Evolutionary conservation across 2,329 filamentous ascomycete species (phyloP), one percentile per base, ranked within the genome.

Genomic region (Colletotrichum sp.): DNA sequence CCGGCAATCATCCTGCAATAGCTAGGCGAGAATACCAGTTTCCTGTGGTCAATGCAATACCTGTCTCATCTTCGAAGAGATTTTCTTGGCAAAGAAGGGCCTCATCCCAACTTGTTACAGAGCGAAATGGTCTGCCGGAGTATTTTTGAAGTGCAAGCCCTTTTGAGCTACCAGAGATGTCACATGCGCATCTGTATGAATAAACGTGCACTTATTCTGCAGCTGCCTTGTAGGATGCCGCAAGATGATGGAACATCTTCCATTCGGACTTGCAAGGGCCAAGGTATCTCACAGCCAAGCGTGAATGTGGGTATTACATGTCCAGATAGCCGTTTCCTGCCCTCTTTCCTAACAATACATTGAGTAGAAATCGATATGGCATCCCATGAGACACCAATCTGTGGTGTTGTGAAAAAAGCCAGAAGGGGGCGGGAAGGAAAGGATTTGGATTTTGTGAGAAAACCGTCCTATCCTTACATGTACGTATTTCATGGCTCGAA

Each of bases 381-480:
- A 10, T 18, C 7, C 15, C 36, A 39, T 39, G 15, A 39, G 8
- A 39, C 36, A 39, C 8, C 15, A 15, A 39, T 8, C 16, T 16
- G 36, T 7, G 1, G 2, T 44, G 5, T n/a, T 44, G 18, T 18
- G 16, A n/a, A 18, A 39, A 18, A 9, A 3, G 8, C 8, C 8
- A 39, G 8, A 39, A 39, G 15, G 36, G 36, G 15, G 2, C 1
- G 16, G 36, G 16, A 16, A 18, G 8, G 2, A 18, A 39, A 39
- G 8, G 2, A 18, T 18, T 39, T 8, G 2, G 5, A n/a, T 44
- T n/a, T n/a, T 44, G 39, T 0, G 16, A 44, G 39, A 10, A 44
- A n/a, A 2, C 2, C 5, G 39, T 10, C 8, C 2, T 2, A 2
- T n/a, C 18, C 8, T 44, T n/a, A 44, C 39, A 0, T n/a, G 0